Base-by-base conservation (phyloP, 1,284 basidiomycete species). In the Cutaneotrichosporon sp. region DNA sequence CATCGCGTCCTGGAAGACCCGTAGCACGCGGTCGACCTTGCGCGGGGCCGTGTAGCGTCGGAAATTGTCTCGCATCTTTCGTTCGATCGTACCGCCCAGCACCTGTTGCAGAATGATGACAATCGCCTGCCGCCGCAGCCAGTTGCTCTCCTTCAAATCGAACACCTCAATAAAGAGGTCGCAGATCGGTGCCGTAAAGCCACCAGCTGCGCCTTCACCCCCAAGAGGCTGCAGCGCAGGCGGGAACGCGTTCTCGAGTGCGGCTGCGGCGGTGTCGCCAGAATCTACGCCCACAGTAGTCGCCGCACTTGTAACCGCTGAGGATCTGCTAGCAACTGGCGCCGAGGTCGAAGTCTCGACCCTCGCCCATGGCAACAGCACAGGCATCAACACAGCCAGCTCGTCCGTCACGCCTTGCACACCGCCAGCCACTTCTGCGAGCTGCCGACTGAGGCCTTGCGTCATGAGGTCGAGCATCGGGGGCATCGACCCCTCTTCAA, bases 71-170 rank as follows among this genome's bases (percentile, higher is more conserved):
- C 91, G 88, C 58, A 96, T 76, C 84, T 70, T 63, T 93, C 92
- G 84, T 80, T 99, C 96, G 69, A 98, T 93, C 0, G 96, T 98
- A 11, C 91, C 90, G 7, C 95, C 96, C 5, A 99, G 84, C 5
- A 97, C 88, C 76, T 98, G 95, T 78, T 98, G 96, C 56, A 98
- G 82, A 65, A 98, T 92, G 62, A 98, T 92, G 14, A 97, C 90
- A 69, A 97, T 92, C 1, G 96, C 95, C 78, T 97, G 95, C n/a
- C 92, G 85, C 58, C 95, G 84, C 36, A 98, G 83, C 96, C 96
- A 99, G 73, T 95, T 91, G 78, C 91, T 90, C 82, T 92, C 92
- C 80, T 97, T 89, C 30, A 98, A 86, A 79, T 97, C 93, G 70
- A 98, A 98, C 9, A 97, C 84, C 26, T 94, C 91, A 60, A 97